phyloP scores from a whole-genome alignment of 139 green algal genomes.

The Tetradesmus lagerheimii region DNA sequence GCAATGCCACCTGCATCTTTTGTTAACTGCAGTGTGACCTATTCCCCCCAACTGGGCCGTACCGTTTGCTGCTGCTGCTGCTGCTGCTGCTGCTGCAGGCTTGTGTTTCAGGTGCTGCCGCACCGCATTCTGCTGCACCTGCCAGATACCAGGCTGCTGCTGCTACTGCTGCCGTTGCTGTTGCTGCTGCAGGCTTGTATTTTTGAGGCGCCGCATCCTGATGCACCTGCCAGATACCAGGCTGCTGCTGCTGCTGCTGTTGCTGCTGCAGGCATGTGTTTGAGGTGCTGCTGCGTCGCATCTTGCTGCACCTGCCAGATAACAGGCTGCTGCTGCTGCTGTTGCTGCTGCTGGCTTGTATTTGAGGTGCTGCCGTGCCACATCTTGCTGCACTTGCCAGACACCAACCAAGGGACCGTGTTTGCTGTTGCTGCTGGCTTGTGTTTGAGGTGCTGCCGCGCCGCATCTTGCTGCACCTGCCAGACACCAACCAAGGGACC shows the following conservation, averaged over 20 bases:
- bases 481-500: neutral
- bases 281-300: slow-evolving; percentile 12
- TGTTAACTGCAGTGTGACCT: too few species aligned
- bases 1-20: too few species aligned
- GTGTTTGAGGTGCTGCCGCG: slow-evolving; percentile 39
- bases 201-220: neutral
- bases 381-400: slow-evolving; percentile 44
- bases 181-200: slow-evolving; percentile 30
- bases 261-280: slow-evolving; percentile 33
- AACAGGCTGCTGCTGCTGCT: neutral
- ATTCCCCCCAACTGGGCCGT: too few species aligned
- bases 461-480: slow-evolving; percentile 37
- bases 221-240: slow-evolving; percentile 46
- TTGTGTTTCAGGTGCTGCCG: slow-evolving; percentile 43
- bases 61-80: neutral
- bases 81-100: slow-evolving; percentile 14
- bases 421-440: slow-evolving; percentile 31
- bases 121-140: slow-evolving; percentile 33
- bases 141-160: slow-evolving; percentile 42
- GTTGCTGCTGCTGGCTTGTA: slow-evolving; percentile 17
- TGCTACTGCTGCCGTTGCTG: too few species aligned
- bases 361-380: slow-evolving; percentile 35
- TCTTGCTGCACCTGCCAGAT: slow-evolving; percentile 48
- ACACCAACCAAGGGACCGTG: too few species aligned
- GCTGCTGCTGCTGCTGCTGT: neutral